Percentiles rank a stretch among this genome's conserved stretches.
Conservation (phyloP, 2,329 filamentous ascomycete species). For the Camillea tinctor region DNA sequence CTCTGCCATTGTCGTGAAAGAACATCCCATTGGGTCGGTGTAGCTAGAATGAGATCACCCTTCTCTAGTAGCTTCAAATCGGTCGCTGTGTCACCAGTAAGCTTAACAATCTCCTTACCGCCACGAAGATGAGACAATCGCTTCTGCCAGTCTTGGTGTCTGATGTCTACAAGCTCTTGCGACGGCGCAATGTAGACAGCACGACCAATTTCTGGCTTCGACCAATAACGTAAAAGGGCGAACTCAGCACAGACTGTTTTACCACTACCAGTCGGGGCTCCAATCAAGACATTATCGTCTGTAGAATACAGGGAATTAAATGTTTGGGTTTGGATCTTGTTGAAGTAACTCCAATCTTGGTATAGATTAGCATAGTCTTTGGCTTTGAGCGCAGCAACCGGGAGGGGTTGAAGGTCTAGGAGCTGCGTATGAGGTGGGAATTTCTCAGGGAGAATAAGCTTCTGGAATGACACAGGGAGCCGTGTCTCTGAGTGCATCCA, state of each 20-base stretch:
- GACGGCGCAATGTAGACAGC: slow-evolving; percentile 94
- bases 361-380: slow-evolving; percentile 82
- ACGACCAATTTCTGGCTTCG: slow-evolving; percentile 66
- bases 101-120: slow-evolving; percentile 86
- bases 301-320: slow-evolving; percentile 92
- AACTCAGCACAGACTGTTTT: slow-evolving; percentile 98
- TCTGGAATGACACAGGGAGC: slow-evolving; percentile 90
- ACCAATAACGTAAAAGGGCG: slow-evolving; percentile 85
- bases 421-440: slow-evolving; percentile 93
- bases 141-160: slow-evolving; percentile 80
- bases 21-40: slow-evolving; percentile 93
- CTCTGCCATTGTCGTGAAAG: slow-evolving; percentile 95
- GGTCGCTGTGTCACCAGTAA: slow-evolving; percentile 87
- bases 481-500: slow-evolving; percentile 99
- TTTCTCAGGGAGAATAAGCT: slow-evolving; percentile 89
- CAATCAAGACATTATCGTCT: slow-evolving; percentile 91
- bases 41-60: slow-evolving; percentile 88
- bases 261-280: slow-evolving; percentile 88
- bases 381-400: slow-evolving; percentile 82
- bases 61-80: slow-evolving; percentile 86
- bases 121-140: slow-evolving; percentile 70
- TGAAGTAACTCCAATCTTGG: slow-evolving; percentile 82
- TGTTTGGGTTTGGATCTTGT: slow-evolving; percentile 95
- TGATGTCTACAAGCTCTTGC: slow-evolving; percentile 85
- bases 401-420: slow-evolving; percentile 86